These are phyloP conservation scores for Penicillium sp. DNA, from an alignment of 2,329 filamentous ascomycete genomes.

Conservation along the genomic window DNA sequence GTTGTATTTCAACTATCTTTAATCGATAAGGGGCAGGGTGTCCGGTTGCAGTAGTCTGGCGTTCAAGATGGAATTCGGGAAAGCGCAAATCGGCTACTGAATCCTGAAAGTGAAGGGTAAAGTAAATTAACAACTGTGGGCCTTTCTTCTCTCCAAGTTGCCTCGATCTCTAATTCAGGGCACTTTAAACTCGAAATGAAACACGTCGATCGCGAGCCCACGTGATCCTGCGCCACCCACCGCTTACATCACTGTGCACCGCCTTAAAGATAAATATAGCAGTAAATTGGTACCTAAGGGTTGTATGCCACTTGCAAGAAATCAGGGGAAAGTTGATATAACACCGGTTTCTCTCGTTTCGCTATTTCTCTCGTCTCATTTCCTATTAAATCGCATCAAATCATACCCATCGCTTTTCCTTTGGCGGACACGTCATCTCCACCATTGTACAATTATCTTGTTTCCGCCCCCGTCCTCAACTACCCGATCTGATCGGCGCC, in stretches of 20 bases:
- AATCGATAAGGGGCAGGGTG: slow-evolving; percentile 38
- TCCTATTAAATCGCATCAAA: neutral
- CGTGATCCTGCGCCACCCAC: slow-evolving; percentile 20
- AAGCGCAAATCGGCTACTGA: neutral
- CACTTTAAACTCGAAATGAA: slow-evolving; percentile 11
- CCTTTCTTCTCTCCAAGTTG: neutral
- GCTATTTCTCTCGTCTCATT: neutral
- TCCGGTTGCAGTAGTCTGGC: slow-evolving; percentile 17
- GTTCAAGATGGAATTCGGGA: neutral
- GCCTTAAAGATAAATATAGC: neutral
- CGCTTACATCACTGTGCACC: slow-evolving; percentile 15
- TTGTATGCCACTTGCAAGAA: slow-evolving; percentile 6
- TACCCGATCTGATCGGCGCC: slow-evolving; percentile 21
- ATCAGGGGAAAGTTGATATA: neutral
- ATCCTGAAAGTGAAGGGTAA: neutral
- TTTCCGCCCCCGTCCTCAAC: slow-evolving; percentile 11
- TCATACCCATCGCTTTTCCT: neutral
- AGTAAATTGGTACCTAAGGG: neutral
- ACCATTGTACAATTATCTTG: slow-evolving; percentile 16
- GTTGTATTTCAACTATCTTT: slow-evolving; percentile 12
- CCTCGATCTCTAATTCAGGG: neutral
- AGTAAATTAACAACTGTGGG: neutral
- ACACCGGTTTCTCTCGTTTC: neutral
- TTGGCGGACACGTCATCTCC: slow-evolving; percentile 18
- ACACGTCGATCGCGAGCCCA: slow-evolving; percentile 16